Base-by-base conservation (phyloP, 2,329 filamentous ascomycete species). In the Monosporascus cannonballus region DNA sequence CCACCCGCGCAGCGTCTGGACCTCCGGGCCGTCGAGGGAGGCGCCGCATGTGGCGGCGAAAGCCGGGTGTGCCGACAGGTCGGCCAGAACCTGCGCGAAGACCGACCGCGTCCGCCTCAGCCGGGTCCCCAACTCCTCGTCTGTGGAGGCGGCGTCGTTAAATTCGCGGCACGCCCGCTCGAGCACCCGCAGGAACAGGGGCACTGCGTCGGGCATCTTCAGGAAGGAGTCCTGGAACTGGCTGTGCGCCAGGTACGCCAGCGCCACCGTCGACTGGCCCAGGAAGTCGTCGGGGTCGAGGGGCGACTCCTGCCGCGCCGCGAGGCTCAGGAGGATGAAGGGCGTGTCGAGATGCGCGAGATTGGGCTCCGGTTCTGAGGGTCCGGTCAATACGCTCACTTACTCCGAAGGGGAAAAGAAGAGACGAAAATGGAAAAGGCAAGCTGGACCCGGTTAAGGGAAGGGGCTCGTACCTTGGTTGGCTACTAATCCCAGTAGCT, bases 251-350 rank as follows among this genome's bases (percentile, higher is more conserved):
- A 86, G 75, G 58, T 85, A 86, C 9, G 76, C 72, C 1, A 80
- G 70, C 2, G 80, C 78, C 0, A 78, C 76, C 2, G 78, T 76
- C 3, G 74, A 69, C 15, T 83, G 70, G 3, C 72, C 68, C 39
- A 78, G 66, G 58, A 84, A 84, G 56, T 80, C 77, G 17, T 84
- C 80, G 9, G 76, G 63, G 45, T 84, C 79, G 27, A 73, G 67
- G 2, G 68, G 67, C 14, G 67, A 63, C 0, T 71, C 64, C 2
- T 70, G 63, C 22, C 68, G 69, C 1, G 69, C 67, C 7, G 80
- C 80, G 22, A 83, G 66, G 6, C 61, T 68, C 6, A 86, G 69
- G 4, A 86, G 74, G 25, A 75, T 61, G 2, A 71, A 65, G 1
- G 78, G 76, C 0, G 79, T 81, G 14, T 67, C 61, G 0, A 75